A percentile compares a stretch with the other conserved stretches of the same genome.
Conservation (phyloP, 257 asterid genomes). For the Ballota nigra region DNA sequence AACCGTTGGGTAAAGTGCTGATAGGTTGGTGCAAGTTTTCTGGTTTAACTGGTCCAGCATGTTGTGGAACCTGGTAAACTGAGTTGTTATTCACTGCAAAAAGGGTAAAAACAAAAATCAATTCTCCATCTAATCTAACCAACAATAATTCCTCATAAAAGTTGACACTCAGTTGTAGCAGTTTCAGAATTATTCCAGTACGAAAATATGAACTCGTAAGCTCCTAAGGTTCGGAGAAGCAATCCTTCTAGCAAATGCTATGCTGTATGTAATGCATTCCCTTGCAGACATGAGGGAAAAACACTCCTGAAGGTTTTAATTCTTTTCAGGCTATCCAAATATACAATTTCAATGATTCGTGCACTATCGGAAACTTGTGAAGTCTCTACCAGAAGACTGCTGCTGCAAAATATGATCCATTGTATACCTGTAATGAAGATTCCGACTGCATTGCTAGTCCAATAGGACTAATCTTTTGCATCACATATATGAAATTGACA, state of each 20-base stretch:
- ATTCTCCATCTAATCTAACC: background rate
- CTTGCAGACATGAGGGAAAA: background rate
- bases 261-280: background rate
- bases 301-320: background rate
- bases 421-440: background rate
- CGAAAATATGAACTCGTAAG: background rate
- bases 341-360: background rate
- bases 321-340: background rate
- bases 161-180: background rate
- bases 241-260: background rate
- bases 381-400: background rate
- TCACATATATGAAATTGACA: background rate
- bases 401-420: background rate
- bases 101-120: background rate
- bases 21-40: constrained; percentile 51
- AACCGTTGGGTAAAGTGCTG: constrained; percentile 39
- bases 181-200: background rate
- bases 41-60: constrained; percentile 42
- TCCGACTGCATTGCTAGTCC: background rate
- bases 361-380: background rate
- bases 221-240: background rate
- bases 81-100: constrained; percentile 50
- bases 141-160: background rate
- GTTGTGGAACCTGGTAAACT: constrained; percentile 42
- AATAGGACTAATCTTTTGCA: background rate